These are phyloP conservation scores for Crassisporium funariophilum DNA, from an alignment of 768 basidiomycete genomes.

Conservation along the genomic window DNA sequence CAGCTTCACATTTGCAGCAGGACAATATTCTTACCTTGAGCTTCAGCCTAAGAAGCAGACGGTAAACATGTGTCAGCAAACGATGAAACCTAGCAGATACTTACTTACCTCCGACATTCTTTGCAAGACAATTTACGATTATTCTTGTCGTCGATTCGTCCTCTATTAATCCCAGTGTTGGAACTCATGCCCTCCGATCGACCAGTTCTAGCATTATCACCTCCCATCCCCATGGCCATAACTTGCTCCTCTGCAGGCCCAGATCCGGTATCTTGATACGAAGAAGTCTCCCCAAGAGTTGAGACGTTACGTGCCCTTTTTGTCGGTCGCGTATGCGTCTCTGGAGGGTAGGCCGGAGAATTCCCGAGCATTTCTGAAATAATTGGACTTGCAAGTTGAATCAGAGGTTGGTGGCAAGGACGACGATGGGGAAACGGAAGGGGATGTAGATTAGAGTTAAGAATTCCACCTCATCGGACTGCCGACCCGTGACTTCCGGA, in stretches of 20 bases:
- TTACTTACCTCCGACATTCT: conserved; percentile 49
- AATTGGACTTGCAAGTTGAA: not conserved
- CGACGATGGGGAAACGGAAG: conserved; percentile 13
- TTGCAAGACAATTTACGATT: conserved; percentile 51
- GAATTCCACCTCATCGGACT: conserved; percentile 13
- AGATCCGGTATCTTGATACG: conserved; percentile 6
- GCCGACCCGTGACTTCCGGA: conserved; percentile 35
- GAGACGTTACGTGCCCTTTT: conserved; percentile 36
- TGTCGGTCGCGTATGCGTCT: conserved; percentile 23
- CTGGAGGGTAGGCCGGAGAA: conserved; percentile 16
- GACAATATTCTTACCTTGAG: conserved; percentile 40
- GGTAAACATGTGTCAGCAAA: conserved; percentile 1
- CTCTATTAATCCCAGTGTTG: conserved; percentile 11
- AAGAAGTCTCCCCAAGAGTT: conserved; percentile 13
- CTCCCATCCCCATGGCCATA: conserved; percentile 5
- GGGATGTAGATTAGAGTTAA: conserved; percentile 25
- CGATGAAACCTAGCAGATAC: conserved; percentile 2
- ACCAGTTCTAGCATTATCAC: not conserved
- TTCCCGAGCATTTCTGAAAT: conserved; percentile 26
- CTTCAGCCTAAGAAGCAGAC: conserved; percentile 39
- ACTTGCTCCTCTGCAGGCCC: conserved; percentile 12
- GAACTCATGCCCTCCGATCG: conserved; percentile 4
- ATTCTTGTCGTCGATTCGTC: conserved; percentile 41
- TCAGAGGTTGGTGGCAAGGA: conserved; percentile 12
- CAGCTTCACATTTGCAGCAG: not conserved